Percentiles rank a stretch among this genome's conserved stretches.
These are phyloP conservation scores for Aspergillus thermomutatus DNA, from an alignment of 2,329 filamentous ascomycete species.

Conservation along the genomic window DNA sequence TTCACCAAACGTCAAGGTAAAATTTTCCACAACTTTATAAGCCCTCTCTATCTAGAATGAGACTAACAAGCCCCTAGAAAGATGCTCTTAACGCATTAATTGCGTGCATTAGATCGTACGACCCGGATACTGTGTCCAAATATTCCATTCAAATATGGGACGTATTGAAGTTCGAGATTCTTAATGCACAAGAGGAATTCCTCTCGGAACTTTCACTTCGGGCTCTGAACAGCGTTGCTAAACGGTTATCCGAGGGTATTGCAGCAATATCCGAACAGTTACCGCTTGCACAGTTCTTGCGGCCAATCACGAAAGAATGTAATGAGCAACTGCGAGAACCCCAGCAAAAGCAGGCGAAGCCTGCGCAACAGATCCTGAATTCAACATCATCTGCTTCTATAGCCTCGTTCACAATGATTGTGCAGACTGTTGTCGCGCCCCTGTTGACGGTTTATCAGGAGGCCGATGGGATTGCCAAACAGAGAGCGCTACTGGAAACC, in stretches of 20 bases:
- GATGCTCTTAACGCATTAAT: conserved; percentile 63
- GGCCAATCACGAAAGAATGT: conserved; percentile 63
- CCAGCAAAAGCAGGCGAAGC: conserved; percentile 65
- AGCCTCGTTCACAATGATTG: conserved; percentile 53
- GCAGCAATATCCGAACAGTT: conserved; percentile 37
- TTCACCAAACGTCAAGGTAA: conserved; percentile 63
- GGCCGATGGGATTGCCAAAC: conserved; percentile 60
- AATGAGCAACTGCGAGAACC: conserved; percentile 66
- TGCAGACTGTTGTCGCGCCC: conserved; percentile 55
- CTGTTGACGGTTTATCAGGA: conserved; percentile 60
- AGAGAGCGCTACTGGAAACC: conserved; percentile 61
- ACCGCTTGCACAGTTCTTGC: conserved; percentile 53
- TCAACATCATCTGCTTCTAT: conserved; percentile 55
- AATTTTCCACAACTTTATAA: not conserved
- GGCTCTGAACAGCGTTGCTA: conserved; percentile 54
- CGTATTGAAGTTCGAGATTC: conserved; percentile 65
- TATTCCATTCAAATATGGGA: conserved; percentile 67
- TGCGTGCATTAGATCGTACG: conserved; percentile 59
- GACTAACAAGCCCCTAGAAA: conserved; percentile 42
- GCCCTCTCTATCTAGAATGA: not conserved
- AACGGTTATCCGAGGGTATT: conserved; percentile 49
- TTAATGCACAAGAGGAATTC: conserved; percentile 65
- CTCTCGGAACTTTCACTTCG: conserved; percentile 58
- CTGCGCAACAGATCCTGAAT: conserved; percentile 59
- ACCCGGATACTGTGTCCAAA: conserved; percentile 55